Percentiles rank a stretch among this genome's conserved stretches.
These are phyloP conservation scores for Malbranchea cinnamomea DNA, from an alignment of 2,329 filamentous ascomycete genomes.

Conservation along the genomic window DNA sequence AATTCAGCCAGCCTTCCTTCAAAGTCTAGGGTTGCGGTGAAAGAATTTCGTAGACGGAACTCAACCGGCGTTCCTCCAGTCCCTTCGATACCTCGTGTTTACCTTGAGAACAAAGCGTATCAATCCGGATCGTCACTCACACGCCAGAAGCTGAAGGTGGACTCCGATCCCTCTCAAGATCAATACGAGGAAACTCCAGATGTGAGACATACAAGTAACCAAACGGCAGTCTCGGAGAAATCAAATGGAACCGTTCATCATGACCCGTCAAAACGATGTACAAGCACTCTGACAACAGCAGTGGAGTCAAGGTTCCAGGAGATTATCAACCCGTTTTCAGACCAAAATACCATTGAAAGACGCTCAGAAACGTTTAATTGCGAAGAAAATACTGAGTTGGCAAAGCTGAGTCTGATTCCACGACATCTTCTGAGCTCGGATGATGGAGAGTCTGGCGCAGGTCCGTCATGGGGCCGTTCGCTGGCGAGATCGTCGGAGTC, in stretches of 20 bases:
- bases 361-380: neutral
- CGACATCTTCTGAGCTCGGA: neutral
- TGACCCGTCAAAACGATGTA: conserved; percentile 17
- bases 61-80: too few relatives aligned
- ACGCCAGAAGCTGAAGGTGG: too few relatives aligned
- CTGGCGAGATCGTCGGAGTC: conserved; percentile 5
- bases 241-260: conserved; percentile 21
- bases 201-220: conserved; percentile 19
- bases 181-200: conserved; percentile 7
- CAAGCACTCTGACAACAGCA: conserved; percentile 8
- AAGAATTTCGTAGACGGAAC: too few relatives aligned
- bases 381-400: neutral
- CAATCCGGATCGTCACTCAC: too few relatives aligned
- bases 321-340: conserved; percentile 10
- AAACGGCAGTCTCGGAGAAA: conserved; percentile 17
- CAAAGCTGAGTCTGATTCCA: neutral
- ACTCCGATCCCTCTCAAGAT: too few relatives aligned
- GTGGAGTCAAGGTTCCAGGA: too few relatives aligned
- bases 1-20: too few relatives aligned
- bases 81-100: too few relatives aligned
- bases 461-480: too few relatives aligned
- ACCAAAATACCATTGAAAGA: conserved; percentile 3
- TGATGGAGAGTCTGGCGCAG: neutral
- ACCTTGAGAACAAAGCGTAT: too few relatives aligned
- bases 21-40: too few relatives aligned